phyloP scores from a whole-genome alignment of 139 green algal genomes.

The Coccomyxa sp. region DNA sequence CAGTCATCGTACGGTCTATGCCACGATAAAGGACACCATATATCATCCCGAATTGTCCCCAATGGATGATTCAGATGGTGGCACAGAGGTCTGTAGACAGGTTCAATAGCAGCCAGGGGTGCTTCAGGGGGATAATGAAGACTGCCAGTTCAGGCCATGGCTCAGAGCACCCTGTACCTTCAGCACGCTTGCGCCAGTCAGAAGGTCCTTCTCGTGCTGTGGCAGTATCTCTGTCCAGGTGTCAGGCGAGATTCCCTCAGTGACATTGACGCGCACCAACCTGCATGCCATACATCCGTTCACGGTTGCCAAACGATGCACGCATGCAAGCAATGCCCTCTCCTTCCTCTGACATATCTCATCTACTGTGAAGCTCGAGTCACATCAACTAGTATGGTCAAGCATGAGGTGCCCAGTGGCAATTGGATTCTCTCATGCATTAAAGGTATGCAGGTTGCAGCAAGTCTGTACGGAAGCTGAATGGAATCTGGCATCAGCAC shows the following conservation, averaged over 20 bases:
- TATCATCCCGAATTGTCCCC: neutral
- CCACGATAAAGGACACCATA: neutral
- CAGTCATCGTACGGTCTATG: neutral
- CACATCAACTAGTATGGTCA: too few relatives aligned
- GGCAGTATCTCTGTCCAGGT: slow-evolving; percentile 71
- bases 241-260: slow-evolving; percentile 9
- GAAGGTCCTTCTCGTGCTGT: slow-evolving; percentile 68
- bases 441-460: neutral
- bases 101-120: too few relatives aligned
- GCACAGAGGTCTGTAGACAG: neutral
- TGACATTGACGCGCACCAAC: slow-evolving; percentile 43
- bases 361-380: too few relatives aligned
- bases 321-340: too few relatives aligned
- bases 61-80: neutral
- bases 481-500: neutral
- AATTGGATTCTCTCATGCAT: neutral
- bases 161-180: slow-evolving; percentile 7
- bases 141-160: too few relatives aligned
- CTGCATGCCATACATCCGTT: slow-evolving; percentile 2
- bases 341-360: too few relatives aligned
- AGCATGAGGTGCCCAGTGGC: too few relatives aligned
- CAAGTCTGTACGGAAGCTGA: too few relatives aligned
- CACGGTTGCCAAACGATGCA: too few relatives aligned
- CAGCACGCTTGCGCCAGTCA: slow-evolving; percentile 41
- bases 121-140: too few relatives aligned